Evolutionary conservation across 1,139 yeast species (phyloP).

Genomic region (Pichia cactophila): DNA sequence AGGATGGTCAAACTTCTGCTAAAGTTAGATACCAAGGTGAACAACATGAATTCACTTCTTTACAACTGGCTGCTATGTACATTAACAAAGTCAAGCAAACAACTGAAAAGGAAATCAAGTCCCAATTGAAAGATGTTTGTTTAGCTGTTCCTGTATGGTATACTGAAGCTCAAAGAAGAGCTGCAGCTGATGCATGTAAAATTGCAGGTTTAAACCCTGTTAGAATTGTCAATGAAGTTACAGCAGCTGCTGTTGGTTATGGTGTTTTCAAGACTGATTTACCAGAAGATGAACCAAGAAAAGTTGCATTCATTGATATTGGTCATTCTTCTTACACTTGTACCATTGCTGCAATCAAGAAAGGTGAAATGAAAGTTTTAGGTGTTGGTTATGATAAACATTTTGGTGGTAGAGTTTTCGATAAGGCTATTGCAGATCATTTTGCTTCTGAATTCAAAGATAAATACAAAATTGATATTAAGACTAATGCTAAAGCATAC

Average conservation of each 20-base stretch:
- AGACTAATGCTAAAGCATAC: slow-evolving; percentile 89
- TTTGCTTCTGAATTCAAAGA: slow-evolving; percentile 86
- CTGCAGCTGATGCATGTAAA: slow-evolving; percentile 89
- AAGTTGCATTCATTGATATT: slow-evolving; percentile 88
- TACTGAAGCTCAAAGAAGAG: slow-evolving; percentile 94
- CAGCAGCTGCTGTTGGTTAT: slow-evolving; percentile 98
- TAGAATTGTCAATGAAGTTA: slow-evolving; percentile 91
- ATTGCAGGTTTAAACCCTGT: slow-evolving; percentile 98
- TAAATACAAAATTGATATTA: slow-evolving; percentile 90
- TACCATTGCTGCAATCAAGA: slow-evolving; percentile 83
- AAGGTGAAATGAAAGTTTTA: slow-evolving; percentile 89
- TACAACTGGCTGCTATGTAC: slow-evolving; percentile 93
- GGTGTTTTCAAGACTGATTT: slow-evolving; percentile 98
- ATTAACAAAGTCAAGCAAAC: slow-evolving; percentile 82
- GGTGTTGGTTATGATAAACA: slow-evolving; percentile 92
- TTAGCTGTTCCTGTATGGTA: slow-evolving; percentile 97
- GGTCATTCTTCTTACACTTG: slow-evolving; percentile 97
- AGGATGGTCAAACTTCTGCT: slow-evolving; percentile 72
- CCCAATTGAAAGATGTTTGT: slow-evolving; percentile 76
- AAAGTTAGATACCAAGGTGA: slow-evolving; percentile 81
- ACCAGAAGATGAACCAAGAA: slow-evolving; percentile 84
- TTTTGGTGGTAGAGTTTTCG: slow-evolving; percentile 98
- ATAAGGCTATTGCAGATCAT: slow-evolving; percentile 86
- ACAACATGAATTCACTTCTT: slow-evolving; percentile 70
- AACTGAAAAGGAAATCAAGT: slow-evolving; percentile 75